Evolutionary conservation across 768 basidiomycete species (phyloP).

Genomic region (Stropharia rugosoannulata): DNA sequence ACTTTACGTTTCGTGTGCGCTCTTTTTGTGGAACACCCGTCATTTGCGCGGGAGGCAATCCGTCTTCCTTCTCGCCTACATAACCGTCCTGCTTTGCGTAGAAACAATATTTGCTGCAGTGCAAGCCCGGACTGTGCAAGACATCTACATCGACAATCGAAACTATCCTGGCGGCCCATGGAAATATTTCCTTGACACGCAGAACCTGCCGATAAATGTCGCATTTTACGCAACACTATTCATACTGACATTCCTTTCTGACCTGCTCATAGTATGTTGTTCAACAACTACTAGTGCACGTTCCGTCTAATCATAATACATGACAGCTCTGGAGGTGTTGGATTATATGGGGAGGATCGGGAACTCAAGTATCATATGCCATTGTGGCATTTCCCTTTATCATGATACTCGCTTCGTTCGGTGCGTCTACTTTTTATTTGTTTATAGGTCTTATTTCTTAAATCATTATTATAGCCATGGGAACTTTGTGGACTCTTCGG

Average conservation of each 20-base stretch:
- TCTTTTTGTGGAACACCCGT: conserved; percentile 32
- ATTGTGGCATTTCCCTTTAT: conserved; percentile 35
- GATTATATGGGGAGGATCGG: conserved; percentile 42
- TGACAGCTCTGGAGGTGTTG: conserved; percentile 45
- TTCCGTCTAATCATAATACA: not conserved
- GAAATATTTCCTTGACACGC: conserved; percentile 41
- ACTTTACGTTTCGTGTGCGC: conserved; percentile 32
- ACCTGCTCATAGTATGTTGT: conserved; percentile 38
- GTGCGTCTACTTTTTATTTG: conserved; percentile 22
- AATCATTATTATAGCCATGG: conserved; percentile 29
- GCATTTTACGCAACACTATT: conserved; percentile 43
- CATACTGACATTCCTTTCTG: conserved; percentile 40
- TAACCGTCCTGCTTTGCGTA: conserved; percentile 33
- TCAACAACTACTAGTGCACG: not conserved
- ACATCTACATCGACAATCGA: conserved; percentile 41
- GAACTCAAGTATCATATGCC: conserved; percentile 26
- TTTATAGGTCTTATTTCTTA: not conserved
- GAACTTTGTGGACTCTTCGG: conserved; percentile 41
- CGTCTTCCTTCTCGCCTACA: conserved; percentile 35
- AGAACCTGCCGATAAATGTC: conserved; percentile 40
- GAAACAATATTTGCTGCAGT: conserved; percentile 37
- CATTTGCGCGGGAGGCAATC: conserved; percentile 21
- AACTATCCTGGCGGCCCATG: conserved; percentile 44
- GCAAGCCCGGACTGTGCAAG: conserved; percentile 38
- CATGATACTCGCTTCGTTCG: conserved; percentile 37